Percentiles rank a stretch among this genome's conserved stretches.
These are phyloP conservation scores for Tilletia caries DNA, from an alignment of 1,284 basidiomycete species.

Conservation along the genomic window DNA sequence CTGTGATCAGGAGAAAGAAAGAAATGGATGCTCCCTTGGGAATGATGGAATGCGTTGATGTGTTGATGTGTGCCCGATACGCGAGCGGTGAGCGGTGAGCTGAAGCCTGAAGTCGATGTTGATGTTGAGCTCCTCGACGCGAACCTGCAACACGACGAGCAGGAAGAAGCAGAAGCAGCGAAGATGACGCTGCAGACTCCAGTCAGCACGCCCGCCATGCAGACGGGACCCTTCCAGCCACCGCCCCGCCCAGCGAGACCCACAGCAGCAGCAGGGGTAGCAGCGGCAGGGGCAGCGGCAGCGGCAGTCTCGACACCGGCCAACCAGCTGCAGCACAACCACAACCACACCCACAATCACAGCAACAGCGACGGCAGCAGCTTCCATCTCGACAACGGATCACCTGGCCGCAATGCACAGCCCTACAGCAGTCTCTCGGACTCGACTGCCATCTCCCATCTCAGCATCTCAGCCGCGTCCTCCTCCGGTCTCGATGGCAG, in stretches of 20 bases:
- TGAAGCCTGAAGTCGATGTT: too few relatives aligned
- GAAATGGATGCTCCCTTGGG: too few relatives aligned
- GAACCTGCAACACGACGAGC: too few relatives aligned
- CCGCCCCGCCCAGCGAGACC: neutral
- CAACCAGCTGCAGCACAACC: neutral
- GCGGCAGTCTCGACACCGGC: neutral
- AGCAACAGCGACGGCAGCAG: neutral
- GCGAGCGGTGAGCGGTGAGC: too few relatives aligned
- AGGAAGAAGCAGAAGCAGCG: neutral
- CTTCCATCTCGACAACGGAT: neutral
- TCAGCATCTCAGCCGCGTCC: slow-evolving; percentile 4
- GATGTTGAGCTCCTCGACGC: too few relatives aligned
- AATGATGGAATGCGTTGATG: too few relatives aligned
- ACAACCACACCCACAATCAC: neutral
- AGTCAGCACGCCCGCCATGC: neutral
- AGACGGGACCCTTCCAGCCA: neutral
- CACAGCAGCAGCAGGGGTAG: neutral
- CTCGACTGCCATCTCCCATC: neutral
- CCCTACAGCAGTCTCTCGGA: neutral
- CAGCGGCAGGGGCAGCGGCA: neutral
- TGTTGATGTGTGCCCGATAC: too few relatives aligned
- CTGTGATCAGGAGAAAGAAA: too few relatives aligned
- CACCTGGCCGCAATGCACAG: neutral
- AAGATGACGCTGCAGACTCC: slow-evolving; percentile 2
- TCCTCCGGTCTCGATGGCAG: slow-evolving; percentile 6